phyloP scores from a whole-genome alignment of 2,329 filamentous ascomycete species.

The Cryphonectria japonica region DNA sequence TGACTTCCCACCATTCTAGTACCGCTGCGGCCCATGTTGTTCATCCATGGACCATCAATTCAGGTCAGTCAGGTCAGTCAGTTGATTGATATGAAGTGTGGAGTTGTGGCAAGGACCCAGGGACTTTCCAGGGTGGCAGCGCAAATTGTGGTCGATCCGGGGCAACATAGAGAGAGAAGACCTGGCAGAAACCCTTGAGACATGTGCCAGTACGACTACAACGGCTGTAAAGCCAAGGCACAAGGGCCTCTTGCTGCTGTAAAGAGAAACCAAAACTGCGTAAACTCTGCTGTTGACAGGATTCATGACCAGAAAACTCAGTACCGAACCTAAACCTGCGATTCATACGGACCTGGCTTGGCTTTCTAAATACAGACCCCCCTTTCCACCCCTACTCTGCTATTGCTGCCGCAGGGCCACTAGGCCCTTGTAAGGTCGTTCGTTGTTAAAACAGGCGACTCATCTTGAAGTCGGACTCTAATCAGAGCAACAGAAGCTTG shows the following conservation, averaged over 20 bases:
- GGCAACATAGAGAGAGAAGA: neutral
- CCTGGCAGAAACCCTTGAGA: neutral
- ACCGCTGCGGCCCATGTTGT: neutral
- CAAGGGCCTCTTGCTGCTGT: neutral
- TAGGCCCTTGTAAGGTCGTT: slow-evolving; percentile 7
- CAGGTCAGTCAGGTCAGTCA: slow-evolving; percentile 19
- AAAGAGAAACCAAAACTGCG: neutral
- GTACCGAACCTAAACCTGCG: slow-evolving; percentile 10
- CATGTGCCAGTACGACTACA: neutral
- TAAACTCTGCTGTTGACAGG: slow-evolving; percentile 11
- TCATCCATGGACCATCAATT: slow-evolving; percentile 23
- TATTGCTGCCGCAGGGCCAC: neutral
- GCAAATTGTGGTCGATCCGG: slow-evolving; percentile 30
- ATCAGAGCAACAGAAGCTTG: too few relatives aligned
- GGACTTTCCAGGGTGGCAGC: slow-evolving; percentile 27
- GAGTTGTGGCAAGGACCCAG: slow-evolving; percentile 31
- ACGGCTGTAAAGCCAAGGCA: neutral
- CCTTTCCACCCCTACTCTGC: neutral
- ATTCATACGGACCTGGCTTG: slow-evolving; percentile 11
- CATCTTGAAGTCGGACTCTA: slow-evolving; percentile 11
- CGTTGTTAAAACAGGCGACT: slow-evolving; percentile 13
- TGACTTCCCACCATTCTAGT: neutral
- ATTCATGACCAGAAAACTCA: slow-evolving; percentile 1
- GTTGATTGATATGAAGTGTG: slow-evolving; percentile 25
- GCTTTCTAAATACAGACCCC: slow-evolving; percentile 21